Conservation (phyloP, 2,329 filamentous ascomycete genomes). For the Colletotrichum coccodes region DNA sequence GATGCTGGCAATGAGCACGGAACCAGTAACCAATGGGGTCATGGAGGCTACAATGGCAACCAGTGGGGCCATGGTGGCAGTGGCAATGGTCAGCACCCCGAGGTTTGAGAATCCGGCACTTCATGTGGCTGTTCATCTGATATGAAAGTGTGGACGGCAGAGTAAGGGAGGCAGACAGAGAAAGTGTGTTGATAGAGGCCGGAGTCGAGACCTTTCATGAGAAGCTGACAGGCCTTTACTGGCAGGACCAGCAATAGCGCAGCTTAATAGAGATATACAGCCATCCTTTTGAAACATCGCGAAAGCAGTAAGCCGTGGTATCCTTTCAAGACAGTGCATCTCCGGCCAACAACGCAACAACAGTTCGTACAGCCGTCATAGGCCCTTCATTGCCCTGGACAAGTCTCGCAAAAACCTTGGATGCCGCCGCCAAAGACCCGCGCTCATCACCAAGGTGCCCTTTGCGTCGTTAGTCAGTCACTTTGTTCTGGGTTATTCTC, state of each 20-base stretch:
- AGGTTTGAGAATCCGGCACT: not conserved
- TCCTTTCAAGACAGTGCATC: slow-evolving; percentile 39
- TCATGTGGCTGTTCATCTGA: not conserved
- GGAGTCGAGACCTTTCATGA: not conserved
- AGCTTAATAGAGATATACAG: not conserved
- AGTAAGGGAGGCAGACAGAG: too few species aligned
- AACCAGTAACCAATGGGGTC: not conserved
- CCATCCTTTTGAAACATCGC: not conserved
- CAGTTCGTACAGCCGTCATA: slow-evolving; percentile 64
- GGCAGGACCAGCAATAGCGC: not conserved
- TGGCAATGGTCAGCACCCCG: not conserved
- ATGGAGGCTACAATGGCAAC: not conserved
- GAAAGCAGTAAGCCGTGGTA: not conserved
- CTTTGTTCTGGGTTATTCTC: not conserved
- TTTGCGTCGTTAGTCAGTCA: slow-evolving; percentile 42
- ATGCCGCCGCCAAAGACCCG: slow-evolving; percentile 66
- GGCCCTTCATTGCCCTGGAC: slow-evolving; percentile 65
- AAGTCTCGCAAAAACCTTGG: slow-evolving; percentile 69
- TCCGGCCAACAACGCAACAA: slow-evolving; percentile 69
- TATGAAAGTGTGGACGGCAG: too few species aligned
- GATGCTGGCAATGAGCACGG: too few species aligned
- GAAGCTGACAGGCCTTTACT: too few species aligned
- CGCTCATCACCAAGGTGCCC: slow-evolving; percentile 70
- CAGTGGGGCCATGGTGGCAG: not conserved
- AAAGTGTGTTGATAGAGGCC: not conserved